Percentiles rank a stretch among this genome's conserved stretches.
Conservation (phyloP, 768 basidiomycete genomes). For the Cystoderma amianthinum region DNA sequence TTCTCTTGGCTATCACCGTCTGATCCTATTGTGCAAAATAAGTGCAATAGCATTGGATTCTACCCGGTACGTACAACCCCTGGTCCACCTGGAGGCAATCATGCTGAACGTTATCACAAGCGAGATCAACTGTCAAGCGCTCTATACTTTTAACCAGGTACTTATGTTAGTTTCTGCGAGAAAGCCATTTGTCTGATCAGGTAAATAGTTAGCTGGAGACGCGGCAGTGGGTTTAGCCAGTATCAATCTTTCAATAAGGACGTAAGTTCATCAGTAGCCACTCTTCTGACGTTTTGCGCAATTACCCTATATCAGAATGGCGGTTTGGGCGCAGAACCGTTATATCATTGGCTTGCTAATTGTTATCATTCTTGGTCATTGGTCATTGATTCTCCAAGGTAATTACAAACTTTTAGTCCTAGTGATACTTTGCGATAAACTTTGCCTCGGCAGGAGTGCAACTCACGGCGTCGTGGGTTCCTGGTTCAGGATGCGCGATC, state of each 20-base stretch:
- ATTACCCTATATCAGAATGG: too few relatives aligned
- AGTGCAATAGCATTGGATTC: background rate
- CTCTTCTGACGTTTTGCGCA: too few relatives aligned
- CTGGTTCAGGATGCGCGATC: conserved; percentile 35
- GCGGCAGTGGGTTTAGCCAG: conserved; percentile 42
- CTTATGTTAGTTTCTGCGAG: conserved; percentile 6
- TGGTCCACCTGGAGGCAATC: background rate
- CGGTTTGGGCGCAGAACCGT: conserved; percentile 45
- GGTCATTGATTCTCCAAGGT: conserved; percentile 54
- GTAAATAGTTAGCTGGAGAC: conserved; percentile 26
- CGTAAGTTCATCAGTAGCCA: conserved; percentile 23
- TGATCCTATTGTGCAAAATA: background rate
- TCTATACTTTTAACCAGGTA: conserved; percentile 48
- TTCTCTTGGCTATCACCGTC: background rate
- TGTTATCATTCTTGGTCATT: conserved; percentile 47
- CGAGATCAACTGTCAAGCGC: conserved; percentile 42
- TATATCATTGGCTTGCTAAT: conserved; percentile 35
- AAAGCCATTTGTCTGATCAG: background rate
- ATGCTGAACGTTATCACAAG: conserved; percentile 8
- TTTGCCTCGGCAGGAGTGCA: conserved; percentile 30
- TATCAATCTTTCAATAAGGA: conserved; percentile 43
- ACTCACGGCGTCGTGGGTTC: conserved; percentile 39
- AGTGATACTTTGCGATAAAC: background rate
- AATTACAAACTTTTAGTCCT: background rate
- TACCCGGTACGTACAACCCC: background rate